These are phyloP conservation scores for Cryptococcus maquisensis DNA, from an alignment of 1,284 basidiomycete genomes.

Conservation along the genomic window DNA sequence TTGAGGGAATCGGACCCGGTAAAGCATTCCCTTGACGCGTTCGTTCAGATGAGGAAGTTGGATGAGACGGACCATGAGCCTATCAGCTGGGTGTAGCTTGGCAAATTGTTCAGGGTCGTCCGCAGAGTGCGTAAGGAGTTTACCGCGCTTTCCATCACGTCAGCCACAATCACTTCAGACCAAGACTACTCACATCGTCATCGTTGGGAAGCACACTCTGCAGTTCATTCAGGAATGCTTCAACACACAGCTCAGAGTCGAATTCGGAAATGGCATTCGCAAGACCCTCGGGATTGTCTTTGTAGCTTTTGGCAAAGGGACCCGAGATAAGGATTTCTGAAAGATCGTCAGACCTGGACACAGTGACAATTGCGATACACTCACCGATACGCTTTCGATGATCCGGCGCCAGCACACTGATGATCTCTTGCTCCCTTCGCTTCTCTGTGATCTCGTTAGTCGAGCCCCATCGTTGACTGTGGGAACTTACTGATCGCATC, in stretches of 20 bases:
- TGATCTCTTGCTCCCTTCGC: constrained; percentile 74
- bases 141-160: constrained; percentile 61
- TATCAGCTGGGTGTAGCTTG: constrained; percentile 85
- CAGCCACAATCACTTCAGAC: constrained; percentile 3
- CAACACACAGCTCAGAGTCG: constrained; percentile 76
- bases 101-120: constrained; percentile 77
- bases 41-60: constrained; percentile 89
- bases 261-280: constrained; percentile 77
- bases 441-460: constrained; percentile 53
- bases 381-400: constrained; percentile 84
- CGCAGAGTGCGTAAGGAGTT: constrained; percentile 75
- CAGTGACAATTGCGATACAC: constrained; percentile 33
- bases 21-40: constrained; percentile 91
- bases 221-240: constrained; percentile 79
- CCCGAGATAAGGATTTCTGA: constrained; percentile 84
- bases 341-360: constrained; percentile 4
- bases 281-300: constrained; percentile 73
- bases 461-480: background rate
- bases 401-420: constrained; percentile 83
- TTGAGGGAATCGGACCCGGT: constrained; percentile 79
- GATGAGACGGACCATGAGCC: constrained; percentile 94
- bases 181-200: constrained; percentile 62
- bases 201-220: constrained; percentile 81
- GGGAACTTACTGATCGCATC: constrained; percentile 44
- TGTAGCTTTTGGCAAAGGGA: constrained; percentile 58